Percentiles rank a stretch among this genome's conserved stretches.
phyloP scores from a whole-genome alignment of 2,329 filamentous ascomycete genomes.

The Stagonosporopsis vannaccii region DNA sequence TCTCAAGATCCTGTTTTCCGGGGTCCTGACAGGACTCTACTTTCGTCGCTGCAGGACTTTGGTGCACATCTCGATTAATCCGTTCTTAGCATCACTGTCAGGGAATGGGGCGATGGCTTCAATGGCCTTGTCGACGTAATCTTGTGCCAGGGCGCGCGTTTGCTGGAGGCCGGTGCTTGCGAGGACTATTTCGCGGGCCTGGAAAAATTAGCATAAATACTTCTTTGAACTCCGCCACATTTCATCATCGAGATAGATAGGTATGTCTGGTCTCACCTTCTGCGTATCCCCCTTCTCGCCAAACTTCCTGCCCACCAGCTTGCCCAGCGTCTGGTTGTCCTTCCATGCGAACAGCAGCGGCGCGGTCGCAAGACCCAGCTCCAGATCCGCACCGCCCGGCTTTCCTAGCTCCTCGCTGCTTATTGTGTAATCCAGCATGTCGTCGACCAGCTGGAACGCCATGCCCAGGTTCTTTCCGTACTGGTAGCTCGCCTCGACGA shows the following conservation, averaged over 20 bases:
- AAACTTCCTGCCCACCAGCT: conserved; percentile 92
- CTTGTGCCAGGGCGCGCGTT: conserved; percentile 86
- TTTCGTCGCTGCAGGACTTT: conserved; percentile 91
- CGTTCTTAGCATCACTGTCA: conserved; percentile 92
- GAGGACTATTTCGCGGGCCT: conserved; percentile 88
- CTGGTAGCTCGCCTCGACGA: conserved; percentile 87
- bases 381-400: conserved; percentile 90
- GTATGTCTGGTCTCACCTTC: conserved; percentile 66
- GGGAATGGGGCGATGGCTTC: conserved; percentile 85
- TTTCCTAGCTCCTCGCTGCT: conserved; percentile 87
- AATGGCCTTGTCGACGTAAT: conserved; percentile 89
- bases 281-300: conserved; percentile 81
- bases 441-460: conserved; percentile 96
- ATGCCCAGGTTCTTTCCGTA: conserved; percentile 94
- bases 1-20: too few relatives aligned
- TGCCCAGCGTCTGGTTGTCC: conserved; percentile 81
- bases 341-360: conserved; percentile 97
- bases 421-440: conserved; percentile 96
- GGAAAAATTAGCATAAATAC: conserved; percentile 28
- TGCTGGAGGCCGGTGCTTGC: conserved; percentile 88
- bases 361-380: conserved; percentile 91
- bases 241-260: neutral
- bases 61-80: conserved; percentile 89
- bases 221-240: neutral
- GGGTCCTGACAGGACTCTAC: conserved; percentile 52